Conservation (phyloP, 2,329 filamentous ascomycete species). For the Gaeumannomyces sp. region DNA sequence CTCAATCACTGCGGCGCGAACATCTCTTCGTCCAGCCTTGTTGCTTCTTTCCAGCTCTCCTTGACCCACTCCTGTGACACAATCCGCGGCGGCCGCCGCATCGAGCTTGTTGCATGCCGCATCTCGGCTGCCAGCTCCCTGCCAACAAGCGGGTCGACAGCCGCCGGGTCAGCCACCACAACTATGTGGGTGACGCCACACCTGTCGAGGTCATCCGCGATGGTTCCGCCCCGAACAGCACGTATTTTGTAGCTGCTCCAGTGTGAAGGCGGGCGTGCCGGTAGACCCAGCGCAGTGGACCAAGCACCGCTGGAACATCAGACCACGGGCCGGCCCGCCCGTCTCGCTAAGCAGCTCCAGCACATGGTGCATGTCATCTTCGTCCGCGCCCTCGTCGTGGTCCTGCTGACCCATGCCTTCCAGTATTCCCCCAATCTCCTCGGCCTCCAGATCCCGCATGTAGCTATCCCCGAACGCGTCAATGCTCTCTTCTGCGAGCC, state of each 20-base stretch:
- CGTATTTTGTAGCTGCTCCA: conserved; percentile 47
- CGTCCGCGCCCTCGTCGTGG: conserved; percentile 1
- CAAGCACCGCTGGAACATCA: conserved; percentile 44
- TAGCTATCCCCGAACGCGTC: conserved; percentile 84
- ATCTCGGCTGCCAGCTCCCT: conserved; percentile 36
- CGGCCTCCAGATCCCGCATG: conserved; percentile 49
- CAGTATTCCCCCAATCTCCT: conserved; percentile 36
- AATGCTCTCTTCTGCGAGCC: conserved; percentile 52
- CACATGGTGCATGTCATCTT: background rate
- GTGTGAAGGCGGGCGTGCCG: conserved; percentile 3
- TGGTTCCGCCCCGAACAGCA: conserved; percentile 64
- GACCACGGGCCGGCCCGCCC: conserved; percentile 32
- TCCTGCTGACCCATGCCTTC: conserved; percentile 16
- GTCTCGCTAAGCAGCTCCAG: background rate
- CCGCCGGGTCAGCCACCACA: conserved; percentile 37
- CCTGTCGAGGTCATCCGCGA: conserved; percentile 46
- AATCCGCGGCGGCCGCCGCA: conserved; percentile 56
- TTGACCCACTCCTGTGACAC: conserved; percentile 69
- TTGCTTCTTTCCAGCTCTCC: conserved; percentile 73
- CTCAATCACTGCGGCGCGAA: conserved; percentile 29
- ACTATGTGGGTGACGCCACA: conserved; percentile 66
- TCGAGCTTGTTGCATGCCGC: conserved; percentile 37
- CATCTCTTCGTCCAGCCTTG: conserved; percentile 71
- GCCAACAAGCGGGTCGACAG: conserved; percentile 27
- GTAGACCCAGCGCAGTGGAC: conserved; percentile 33